These are phyloP conservation scores for Colletotrichum coccodes DNA, from an alignment of 2,329 filamentous ascomycete species.

Conservation along the genomic window DNA sequence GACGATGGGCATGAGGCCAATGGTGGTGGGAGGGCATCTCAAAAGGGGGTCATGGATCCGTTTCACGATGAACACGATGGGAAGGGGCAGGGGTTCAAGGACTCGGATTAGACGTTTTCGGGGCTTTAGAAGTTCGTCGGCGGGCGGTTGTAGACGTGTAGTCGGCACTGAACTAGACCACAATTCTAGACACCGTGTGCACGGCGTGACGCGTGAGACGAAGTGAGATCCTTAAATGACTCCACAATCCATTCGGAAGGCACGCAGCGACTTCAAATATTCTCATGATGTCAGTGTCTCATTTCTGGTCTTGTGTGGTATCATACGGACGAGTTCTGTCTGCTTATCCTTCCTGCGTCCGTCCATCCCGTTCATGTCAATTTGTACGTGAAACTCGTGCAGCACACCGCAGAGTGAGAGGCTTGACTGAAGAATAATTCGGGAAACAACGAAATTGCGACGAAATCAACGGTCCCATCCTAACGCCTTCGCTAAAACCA, in stretches of 20 bases:
- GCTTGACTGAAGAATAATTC: neutral
- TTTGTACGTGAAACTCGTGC: slow-evolving; percentile 16
- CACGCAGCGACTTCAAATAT: neutral
- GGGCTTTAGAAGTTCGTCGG: neutral
- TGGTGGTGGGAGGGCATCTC: neutral
- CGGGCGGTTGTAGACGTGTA: slow-evolving; percentile 13
- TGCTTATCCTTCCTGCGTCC: slow-evolving; percentile 17
- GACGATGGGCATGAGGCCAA: slow-evolving; percentile 11
- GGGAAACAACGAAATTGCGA: neutral
- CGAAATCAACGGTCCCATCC: neutral
- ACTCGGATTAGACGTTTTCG: slow-evolving; percentile 7
- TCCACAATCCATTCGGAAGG: neutral
- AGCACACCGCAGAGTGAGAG: neutral
- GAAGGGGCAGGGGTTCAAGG: slow-evolving; percentile 6
- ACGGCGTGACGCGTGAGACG: neutral
- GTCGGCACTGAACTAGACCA: neutral
- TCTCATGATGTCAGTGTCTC: slow-evolving; percentile 26
- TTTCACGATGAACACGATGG: neutral
- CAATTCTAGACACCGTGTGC: neutral
- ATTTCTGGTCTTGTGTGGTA: slow-evolving; percentile 27
- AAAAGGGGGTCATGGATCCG: slow-evolving; percentile 4
- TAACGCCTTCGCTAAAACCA: slow-evolving; percentile 27
- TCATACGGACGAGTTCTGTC: slow-evolving; percentile 29
- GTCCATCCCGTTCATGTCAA: slow-evolving; percentile 13
- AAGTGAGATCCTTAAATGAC: neutral